Conservation (phyloP, 306 rosid species). For the Fragaria ananassa region DNA sequence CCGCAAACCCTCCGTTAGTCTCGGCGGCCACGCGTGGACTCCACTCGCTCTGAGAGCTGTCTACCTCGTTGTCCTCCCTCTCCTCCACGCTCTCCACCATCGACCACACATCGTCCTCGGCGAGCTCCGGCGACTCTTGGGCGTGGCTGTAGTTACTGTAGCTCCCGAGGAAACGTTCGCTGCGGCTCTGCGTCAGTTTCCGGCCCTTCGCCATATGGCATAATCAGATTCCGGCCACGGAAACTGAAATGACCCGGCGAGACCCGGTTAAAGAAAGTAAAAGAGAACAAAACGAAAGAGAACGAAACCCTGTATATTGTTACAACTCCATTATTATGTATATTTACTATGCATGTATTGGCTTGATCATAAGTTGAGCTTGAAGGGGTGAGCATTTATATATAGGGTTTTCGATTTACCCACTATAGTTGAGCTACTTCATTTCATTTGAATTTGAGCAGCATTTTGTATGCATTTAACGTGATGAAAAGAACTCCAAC, state of each 20-base stretch:
- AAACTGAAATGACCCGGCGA: conserved; percentile 23
- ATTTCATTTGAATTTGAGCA: conserved; percentile 82
- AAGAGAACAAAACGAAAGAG: background rate
- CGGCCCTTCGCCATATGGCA: conserved; percentile 84
- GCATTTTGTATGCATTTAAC: conserved; percentile 68
- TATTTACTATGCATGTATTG: background rate
- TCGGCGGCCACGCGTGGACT: conserved; percentile 21
- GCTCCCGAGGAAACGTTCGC: conserved; percentile 70
- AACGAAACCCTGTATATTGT: background rate
- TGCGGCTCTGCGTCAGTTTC: conserved; percentile 62
- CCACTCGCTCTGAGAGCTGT: conserved; percentile 29
- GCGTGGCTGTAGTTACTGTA: conserved; percentile 35
- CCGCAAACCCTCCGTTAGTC: conserved; percentile 23
- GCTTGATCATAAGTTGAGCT: conserved; percentile 26
- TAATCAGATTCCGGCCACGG: conserved; percentile 29
- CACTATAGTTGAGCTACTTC: background rate
- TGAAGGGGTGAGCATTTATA: conserved; percentile 35
- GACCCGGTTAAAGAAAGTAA: conserved; percentile 1
- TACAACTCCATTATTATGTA: conserved; percentile 29
- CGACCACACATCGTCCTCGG: conserved; percentile 86
- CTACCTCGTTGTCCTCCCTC: conserved; percentile 14
- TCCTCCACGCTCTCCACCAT: conserved; percentile 34
- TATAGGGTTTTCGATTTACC: conserved; percentile 38
- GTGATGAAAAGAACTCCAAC: background rate
- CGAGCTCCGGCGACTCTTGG: conserved; percentile 59